These are phyloP conservation scores for Trichothecium sympodiale DNA, from an alignment of 2,329 filamentous ascomycete genomes.

Conservation along the genomic window DNA sequence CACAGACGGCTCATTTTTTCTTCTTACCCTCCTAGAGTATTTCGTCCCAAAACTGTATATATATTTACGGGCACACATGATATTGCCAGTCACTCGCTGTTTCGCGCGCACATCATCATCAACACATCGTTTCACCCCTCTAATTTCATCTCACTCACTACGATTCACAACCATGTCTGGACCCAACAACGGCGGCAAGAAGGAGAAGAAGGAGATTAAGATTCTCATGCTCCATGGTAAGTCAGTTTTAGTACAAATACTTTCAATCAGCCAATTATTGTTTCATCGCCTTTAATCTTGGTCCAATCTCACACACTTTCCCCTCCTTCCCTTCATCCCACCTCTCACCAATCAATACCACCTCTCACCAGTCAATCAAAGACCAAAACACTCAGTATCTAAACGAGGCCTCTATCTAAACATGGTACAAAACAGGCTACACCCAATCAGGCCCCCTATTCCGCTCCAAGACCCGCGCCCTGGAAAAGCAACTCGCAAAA, in stretches of 20 bases:
- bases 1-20: no score
- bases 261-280: not conserved
- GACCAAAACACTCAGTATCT: not conserved
- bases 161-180: no score
- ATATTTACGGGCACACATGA: no score
- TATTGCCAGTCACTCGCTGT: no score
- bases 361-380: not conserved
- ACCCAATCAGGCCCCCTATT: slow-evolving; percentile 84
- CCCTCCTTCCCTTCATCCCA: no score
- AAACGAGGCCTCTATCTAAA: slow-evolving; percentile 3
- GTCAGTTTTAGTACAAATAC: slow-evolving; percentile 6
- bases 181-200: slow-evolving; percentile 1
- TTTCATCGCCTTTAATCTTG: no score
- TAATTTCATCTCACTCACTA: no score
- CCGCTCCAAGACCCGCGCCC: slow-evolving; percentile 75
- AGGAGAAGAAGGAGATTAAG: slow-evolving; percentile 43
- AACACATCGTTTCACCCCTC: no score
- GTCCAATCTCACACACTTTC: no score
- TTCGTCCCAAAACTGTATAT: no score
- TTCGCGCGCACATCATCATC: no score
- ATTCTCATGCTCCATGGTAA: slow-evolving; percentile 69
- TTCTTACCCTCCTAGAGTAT: not conserved
- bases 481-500: slow-evolving; percentile 72
- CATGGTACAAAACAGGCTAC: slow-evolving; percentile 57
- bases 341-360: not conserved